Evolutionary conservation across 2,329 filamentous ascomycete genomes (phyloP).

Genomic region (Nigrospora sphaerica): DNA sequence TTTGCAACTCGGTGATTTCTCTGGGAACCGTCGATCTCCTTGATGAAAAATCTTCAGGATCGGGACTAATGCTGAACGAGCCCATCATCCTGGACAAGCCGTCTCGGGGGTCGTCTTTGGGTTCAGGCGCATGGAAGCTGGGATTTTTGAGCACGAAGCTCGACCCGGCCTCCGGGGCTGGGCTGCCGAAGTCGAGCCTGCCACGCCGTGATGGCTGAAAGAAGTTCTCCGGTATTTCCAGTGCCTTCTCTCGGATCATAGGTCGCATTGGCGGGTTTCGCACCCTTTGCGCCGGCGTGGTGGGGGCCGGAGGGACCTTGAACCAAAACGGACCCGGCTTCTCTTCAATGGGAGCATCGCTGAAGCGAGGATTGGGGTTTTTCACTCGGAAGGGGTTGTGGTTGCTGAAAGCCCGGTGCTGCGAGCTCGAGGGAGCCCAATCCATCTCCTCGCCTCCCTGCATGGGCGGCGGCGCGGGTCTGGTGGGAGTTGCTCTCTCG

Average conservation of each 20-base stretch:
- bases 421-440: conserved; percentile 58
- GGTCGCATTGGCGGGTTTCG: conserved; percentile 55
- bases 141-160: conserved; percentile 16
- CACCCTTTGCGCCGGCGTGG: conserved; percentile 54
- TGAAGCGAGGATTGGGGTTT: conserved; percentile 36
- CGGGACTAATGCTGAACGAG: conserved; percentile 23
- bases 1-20: neutral
- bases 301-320: conserved; percentile 62
- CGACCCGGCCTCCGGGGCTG: conserved; percentile 7
- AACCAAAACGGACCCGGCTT: conserved; percentile 57
- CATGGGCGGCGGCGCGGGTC: conserved; percentile 4
- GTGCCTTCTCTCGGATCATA: conserved; percentile 38
- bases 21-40: conserved; percentile 6
- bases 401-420: conserved; percentile 47
- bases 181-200: conserved; percentile 14
- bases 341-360: conserved; percentile 34
- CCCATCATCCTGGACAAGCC: conserved; percentile 22
- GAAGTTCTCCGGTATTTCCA: conserved; percentile 40
- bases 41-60: conserved; percentile 11
- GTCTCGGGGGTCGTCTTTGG: conserved; percentile 22
- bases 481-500: conserved; percentile 6
- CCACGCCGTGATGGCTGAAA: conserved; percentile 27
- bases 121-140: conserved; percentile 21
- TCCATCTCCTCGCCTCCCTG: conserved; percentile 61
- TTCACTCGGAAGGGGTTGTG: conserved; percentile 30